Conservation (phyloP, 208 protist species). For the Plasmodiophora brassicae region DNA sequence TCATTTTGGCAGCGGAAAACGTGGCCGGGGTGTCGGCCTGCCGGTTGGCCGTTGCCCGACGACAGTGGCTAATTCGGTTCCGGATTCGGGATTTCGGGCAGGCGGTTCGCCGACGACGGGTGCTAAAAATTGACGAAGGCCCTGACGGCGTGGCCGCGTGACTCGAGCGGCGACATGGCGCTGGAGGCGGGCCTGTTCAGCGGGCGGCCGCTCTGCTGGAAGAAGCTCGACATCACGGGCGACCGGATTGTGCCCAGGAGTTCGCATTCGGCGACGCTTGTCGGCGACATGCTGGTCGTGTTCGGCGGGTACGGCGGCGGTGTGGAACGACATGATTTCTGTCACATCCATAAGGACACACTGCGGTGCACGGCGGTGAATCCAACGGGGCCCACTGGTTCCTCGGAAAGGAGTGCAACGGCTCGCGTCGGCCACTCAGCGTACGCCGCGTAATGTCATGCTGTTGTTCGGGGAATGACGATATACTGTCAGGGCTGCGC, state of each 20-base stretch:
- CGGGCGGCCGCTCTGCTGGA: not conserved
- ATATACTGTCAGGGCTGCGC: not conserved
- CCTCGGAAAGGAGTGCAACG: not conserved
- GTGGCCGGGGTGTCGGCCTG: too few relatives aligned
- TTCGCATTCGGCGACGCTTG: constrained; percentile 12
- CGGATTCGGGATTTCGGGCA: too few relatives aligned
- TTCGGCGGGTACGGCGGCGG: not conserved
- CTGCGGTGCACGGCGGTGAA: not conserved
- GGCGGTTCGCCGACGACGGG: too few relatives aligned
- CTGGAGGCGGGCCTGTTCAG: not conserved
- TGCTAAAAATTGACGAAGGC: too few relatives aligned
- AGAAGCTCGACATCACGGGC: not conserved
- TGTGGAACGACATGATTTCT: not conserved
- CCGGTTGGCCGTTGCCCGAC: too few relatives aligned
- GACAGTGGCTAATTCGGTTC: too few relatives aligned
- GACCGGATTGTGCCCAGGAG: not conserved
- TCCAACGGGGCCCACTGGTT: not conserved
- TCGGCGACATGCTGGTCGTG: not conserved
- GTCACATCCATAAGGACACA: not conserved
- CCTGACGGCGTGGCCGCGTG: too few relatives aligned
- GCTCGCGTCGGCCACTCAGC: not conserved
- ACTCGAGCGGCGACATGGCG: too few relatives aligned
- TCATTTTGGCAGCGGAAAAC: too few relatives aligned
- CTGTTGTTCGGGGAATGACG: too few relatives aligned
- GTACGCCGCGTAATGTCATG: too few relatives aligned